A percentile compares a stretch with the other conserved stretches of the same genome.
phyloP scores from a whole-genome alignment of 768 basidiomycete species.

The Trametes punicea region DNA sequence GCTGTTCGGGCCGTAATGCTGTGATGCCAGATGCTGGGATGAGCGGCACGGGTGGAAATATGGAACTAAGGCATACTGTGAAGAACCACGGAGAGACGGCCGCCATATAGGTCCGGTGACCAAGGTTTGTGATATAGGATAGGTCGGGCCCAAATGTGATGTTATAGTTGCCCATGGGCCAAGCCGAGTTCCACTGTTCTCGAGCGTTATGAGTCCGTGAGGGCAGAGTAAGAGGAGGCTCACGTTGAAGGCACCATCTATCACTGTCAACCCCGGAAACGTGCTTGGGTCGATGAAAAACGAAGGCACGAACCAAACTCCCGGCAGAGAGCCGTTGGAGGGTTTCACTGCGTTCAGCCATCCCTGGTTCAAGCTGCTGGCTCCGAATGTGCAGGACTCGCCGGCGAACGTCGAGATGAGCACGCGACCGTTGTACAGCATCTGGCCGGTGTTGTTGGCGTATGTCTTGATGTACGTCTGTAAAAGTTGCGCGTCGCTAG shows the following conservation, averaged over 20 bases:
- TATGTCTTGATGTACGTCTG: conserved; percentile 54
- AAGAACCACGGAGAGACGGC: conserved; percentile 77
- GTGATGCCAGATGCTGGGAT: not conserved
- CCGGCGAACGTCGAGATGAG: conserved; percentile 74
- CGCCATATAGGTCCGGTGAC: conserved; percentile 40
- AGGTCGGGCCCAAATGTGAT: conserved; percentile 24
- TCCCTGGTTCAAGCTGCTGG: conserved; percentile 44
- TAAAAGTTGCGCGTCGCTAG: conserved; percentile 46
- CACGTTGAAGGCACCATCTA: conserved; percentile 16
- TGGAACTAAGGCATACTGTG: conserved; percentile 34
- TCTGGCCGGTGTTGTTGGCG: conserved; percentile 55
- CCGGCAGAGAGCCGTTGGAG: conserved; percentile 41
- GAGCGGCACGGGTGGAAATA: not conserved
- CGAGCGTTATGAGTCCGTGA: too few relatives aligned
- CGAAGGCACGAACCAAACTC: conserved; percentile 63
- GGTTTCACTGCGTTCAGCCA: conserved; percentile 55
- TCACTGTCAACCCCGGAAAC: conserved; percentile 31
- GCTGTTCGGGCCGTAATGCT: conserved; percentile 60
- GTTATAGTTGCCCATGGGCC: conserved; percentile 49
- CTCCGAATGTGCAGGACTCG: conserved; percentile 65
- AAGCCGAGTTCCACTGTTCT: conserved; percentile 70
- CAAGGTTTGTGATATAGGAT: conserved; percentile 21
- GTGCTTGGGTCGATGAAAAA: conserved; percentile 61
- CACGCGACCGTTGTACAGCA: conserved; percentile 43
- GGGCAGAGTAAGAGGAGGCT: not conserved